Evolutionary conservation across 73 alveolate species (phyloP), one percentile per base, ranked within the genome.

Genomic region (Paramecium pentaurelia): DNA sequence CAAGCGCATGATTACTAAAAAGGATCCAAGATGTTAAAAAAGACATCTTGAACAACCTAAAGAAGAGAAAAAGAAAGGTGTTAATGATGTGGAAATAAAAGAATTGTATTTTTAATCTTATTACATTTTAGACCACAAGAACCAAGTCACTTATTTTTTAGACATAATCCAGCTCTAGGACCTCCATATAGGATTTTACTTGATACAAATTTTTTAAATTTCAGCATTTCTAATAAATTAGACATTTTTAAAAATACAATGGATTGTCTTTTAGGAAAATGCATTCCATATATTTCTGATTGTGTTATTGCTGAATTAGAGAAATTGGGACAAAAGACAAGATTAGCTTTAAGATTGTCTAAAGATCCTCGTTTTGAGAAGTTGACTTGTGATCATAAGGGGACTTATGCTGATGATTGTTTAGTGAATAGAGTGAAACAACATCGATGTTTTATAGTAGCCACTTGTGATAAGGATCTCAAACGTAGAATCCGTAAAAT

Each of bases 371-470:
- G 99, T 80, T 99, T 99, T 92, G 96, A 95, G 86, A 94, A 99
- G 90, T 96, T 97, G 45, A 93, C 97, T n/a, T 99, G 99, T 93
- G 95, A 95, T 80, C 99, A 99, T 93, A 97, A 96, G 75, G 99
- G 99, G 47, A 99, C 99, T 37, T 99, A 99, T 92, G 99, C 99
- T 9, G 99, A 99, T 95, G 99, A 99, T 93, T 99, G 99, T 95
- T 77, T 99, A 47, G 99, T 98, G 44, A 96, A 98, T 80, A 96
- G 99, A 71, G 98, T 97, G 68, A 95, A 95, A 86, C 96, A 95
- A 86, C 98, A 98, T 93, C 96, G 99, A 86, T 97, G 99, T 77
- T 99, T 93, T 93, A 99, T 98, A 60, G 99, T 99, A 20, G 99
- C 99, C 58, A 99, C 99, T 64, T 97, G 99, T 94, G 99, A 99